A percentile compares a stretch with the other conserved stretches of the same genome.
Evolutionary conservation across 352 stramenopile species (phyloP).

Genomic region (Phytophthora sansomeana): DNA sequence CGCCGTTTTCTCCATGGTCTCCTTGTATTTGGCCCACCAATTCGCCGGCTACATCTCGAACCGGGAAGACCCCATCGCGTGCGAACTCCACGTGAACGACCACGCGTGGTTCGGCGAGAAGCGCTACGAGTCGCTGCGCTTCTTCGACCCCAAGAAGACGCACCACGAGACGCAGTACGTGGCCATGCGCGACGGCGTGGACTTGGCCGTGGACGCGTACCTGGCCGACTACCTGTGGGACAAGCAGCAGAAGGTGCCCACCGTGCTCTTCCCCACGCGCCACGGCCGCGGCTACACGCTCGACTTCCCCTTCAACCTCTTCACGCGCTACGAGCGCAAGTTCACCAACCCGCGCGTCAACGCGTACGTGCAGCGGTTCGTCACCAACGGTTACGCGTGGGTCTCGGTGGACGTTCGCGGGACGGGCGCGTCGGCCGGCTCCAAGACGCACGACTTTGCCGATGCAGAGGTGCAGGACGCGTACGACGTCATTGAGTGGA

Average conservation of each 20-base stretch:
- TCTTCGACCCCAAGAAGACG: constrained; percentile 81
- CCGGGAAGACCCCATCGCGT: constrained; percentile 68
- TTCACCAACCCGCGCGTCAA: constrained; percentile 86
- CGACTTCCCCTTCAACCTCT: constrained; percentile 82
- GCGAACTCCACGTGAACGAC: constrained; percentile 72
- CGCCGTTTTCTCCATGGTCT: constrained; percentile 80
- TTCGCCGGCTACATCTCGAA: constrained; percentile 67
- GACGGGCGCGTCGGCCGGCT: constrained; percentile 73
- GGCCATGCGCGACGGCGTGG: constrained; percentile 67
- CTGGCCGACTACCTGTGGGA: constrained; percentile 70
- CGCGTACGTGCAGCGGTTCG: constrained; percentile 76
- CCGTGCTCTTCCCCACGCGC: constrained; percentile 76
- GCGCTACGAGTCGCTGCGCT: constrained; percentile 76
- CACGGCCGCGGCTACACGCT: constrained; percentile 83
- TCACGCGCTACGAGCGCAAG: constrained; percentile 68
- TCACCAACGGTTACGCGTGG: constrained; percentile 81
- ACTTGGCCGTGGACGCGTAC: constrained; percentile 82
- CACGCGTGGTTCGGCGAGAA: constrained; percentile 70
- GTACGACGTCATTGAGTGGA: constrained; percentile 85
- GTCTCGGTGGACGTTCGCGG: constrained; percentile 80
- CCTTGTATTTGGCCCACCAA: constrained; percentile 63
- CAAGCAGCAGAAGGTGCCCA: constrained; percentile 66
- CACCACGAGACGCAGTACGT: constrained; percentile 82
- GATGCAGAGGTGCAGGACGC: constrained; percentile 77
- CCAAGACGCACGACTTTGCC: constrained; percentile 71